phyloP scores from a whole-genome alignment of 2,329 filamentous ascomycete genomes.

The Cyanodermella asteris region DNA sequence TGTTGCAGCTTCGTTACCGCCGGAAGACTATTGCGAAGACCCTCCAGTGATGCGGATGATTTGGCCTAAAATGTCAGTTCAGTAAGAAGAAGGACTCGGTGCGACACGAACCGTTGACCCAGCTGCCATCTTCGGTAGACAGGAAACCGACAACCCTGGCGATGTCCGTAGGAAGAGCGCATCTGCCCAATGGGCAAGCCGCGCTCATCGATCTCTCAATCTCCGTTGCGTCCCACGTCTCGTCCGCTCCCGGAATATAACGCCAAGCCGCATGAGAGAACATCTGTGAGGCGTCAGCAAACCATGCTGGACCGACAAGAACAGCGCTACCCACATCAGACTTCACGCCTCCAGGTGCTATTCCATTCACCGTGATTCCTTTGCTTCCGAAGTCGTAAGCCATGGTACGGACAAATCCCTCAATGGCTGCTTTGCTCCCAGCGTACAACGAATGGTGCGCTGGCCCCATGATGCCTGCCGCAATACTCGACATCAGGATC shows the following conservation, averaged over 20 bases:
- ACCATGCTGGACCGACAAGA: too few relatives aligned
- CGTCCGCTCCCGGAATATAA: conserved; percentile 35
- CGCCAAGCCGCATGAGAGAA: conserved; percentile 48
- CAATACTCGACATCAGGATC: conserved; percentile 34
- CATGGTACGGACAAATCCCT: conserved; percentile 50
- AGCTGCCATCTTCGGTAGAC: conserved; percentile 17
- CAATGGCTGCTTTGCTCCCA: conserved; percentile 49
- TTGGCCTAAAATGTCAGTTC: too few relatives aligned
- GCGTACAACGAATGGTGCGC: conserved; percentile 51
- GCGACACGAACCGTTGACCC: conserved; percentile 29
- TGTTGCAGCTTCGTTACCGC: too few relatives aligned
- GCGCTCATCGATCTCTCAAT: conserved; percentile 34
- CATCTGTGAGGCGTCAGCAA: conserved; percentile 23
- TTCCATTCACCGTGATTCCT: conserved; percentile 49
- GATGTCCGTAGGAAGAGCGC: conserved; percentile 29
- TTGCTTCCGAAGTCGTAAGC: conserved; percentile 47
- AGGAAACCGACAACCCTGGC: conserved; percentile 26
- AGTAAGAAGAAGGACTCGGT: too few relatives aligned
- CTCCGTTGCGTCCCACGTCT: conserved; percentile 27
- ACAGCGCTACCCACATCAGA: too few relatives aligned
- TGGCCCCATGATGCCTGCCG: conserved; percentile 40
- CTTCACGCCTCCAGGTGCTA: conserved; percentile 52
- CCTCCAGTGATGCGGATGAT: too few relatives aligned
- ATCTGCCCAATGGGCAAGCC: conserved; percentile 23
- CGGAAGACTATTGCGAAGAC: too few relatives aligned